phyloP scores from a whole-genome alignment of 257 asterid species.

The Salvia splendens region DNA sequence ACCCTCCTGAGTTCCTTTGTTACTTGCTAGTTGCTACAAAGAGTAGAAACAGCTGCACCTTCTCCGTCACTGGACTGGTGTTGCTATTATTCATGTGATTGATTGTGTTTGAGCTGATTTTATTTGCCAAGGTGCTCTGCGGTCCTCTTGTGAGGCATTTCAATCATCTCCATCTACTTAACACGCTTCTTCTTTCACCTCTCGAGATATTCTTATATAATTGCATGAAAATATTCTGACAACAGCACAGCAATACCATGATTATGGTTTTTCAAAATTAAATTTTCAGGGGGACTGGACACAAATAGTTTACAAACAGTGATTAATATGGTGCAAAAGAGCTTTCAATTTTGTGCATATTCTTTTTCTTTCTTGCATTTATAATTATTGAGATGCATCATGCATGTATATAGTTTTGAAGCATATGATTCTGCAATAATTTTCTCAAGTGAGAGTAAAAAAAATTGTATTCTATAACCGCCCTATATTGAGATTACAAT shows the following conservation, averaged over 20 bases:
- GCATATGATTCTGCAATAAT: background rate
- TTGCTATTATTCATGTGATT: slow-evolving; percentile 9
- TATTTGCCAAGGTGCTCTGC: background rate
- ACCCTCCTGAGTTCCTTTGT: background rate
- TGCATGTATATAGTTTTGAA: background rate
- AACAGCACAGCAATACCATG: background rate
- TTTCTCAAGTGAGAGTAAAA: background rate
- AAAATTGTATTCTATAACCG: background rate
- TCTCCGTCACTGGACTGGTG: background rate
- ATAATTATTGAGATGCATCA: background rate
- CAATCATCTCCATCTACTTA: background rate
- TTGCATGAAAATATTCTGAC: background rate
- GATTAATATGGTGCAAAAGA: background rate
- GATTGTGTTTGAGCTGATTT: background rate
- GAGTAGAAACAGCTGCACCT: background rate
- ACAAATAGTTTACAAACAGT: background rate
- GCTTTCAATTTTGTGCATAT: background rate
- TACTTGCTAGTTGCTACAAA: background rate
- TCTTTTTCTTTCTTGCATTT: background rate
- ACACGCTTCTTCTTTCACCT: background rate
- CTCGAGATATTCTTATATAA: too few relatives aligned
- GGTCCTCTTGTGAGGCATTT: background rate
- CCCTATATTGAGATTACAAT: background rate
- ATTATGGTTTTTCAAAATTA: background rate
- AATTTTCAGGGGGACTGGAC: background rate